These are phyloP conservation scores for Blastobotrys peoriensis DNA, from an alignment of 805 yeast species.

Conservation along the genomic window DNA sequence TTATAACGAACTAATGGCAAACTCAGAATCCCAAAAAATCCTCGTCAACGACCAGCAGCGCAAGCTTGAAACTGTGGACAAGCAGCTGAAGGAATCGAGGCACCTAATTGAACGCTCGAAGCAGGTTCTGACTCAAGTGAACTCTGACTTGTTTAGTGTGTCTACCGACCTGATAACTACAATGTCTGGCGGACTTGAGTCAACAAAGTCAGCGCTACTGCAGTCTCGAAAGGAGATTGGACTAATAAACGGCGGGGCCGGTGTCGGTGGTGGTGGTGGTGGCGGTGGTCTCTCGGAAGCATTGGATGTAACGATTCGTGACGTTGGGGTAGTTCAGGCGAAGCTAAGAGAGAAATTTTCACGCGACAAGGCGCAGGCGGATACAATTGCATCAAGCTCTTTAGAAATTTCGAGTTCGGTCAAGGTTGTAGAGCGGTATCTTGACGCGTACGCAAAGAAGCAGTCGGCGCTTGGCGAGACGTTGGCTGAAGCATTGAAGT, in stretches of 20 bases:
- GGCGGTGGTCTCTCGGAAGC: background rate
- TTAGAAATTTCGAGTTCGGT: background rate
- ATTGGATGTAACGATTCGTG: constrained; percentile 1
- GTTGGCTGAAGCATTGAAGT: background rate
- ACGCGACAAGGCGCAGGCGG: background rate
- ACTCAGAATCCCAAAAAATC: constrained; percentile 44
- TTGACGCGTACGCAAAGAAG: background rate
- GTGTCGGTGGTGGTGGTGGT: background rate
- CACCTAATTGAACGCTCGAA: constrained; percentile 19
- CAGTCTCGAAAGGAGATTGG: background rate
- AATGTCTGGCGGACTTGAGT: constrained; percentile 1
- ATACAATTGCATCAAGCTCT: background rate
- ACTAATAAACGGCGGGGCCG: background rate
- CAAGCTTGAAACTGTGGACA: constrained; percentile 42
- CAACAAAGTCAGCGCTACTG: constrained; percentile 5
- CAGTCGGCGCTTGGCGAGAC: background rate
- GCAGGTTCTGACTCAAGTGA: constrained; percentile 11
- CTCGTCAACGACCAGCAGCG: constrained; percentile 46
- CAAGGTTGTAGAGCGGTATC: background rate
- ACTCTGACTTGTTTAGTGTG: constrained; percentile 11
- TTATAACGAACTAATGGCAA: constrained; percentile 39
- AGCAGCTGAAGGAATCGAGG: constrained; percentile 39
- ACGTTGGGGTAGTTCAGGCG: background rate
- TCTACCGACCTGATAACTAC: constrained; percentile 8
- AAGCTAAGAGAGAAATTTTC: background rate